Evolutionary conservation across 176 grass and related monocot species (phyloP).

Genomic region (Stipa capillata): DNA sequence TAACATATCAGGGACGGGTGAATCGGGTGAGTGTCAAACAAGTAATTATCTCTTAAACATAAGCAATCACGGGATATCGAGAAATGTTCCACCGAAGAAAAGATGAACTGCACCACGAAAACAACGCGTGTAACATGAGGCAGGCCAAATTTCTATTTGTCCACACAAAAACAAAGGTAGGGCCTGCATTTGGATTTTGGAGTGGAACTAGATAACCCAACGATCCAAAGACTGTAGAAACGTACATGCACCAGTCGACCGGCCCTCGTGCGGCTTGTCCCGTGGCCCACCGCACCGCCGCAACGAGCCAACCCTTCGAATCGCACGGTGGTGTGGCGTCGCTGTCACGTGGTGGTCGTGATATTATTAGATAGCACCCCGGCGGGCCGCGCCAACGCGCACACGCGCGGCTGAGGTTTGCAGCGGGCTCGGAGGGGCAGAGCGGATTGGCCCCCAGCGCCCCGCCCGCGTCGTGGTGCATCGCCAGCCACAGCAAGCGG

Average conservation of each 20-base stretch:
- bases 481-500: neutral
- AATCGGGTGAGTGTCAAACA: too few species aligned
- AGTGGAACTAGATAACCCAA: neutral
- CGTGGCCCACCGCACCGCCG: slow-evolving; percentile 22
- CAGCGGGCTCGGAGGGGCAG: neutral
- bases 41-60: too few species aligned
- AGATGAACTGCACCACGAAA: neutral
- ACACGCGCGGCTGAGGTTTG: neutral
- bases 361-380: neutral
- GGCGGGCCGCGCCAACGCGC: neutral
- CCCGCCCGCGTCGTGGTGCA: neutral
- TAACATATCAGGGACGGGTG: too few species aligned
- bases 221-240: neutral
- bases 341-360: slow-evolving; percentile 17
- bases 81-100: neutral
- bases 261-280: slow-evolving; percentile 33
- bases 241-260: slow-evolving; percentile 28
- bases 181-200: neutral
- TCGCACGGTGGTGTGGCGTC: slow-evolving; percentile 21
- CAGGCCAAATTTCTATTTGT: neutral
- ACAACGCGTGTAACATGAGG: neutral
- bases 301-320: slow-evolving; percentile 12
- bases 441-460: neutral
- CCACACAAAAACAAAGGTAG: neutral
- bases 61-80: too few species aligned